These are phyloP conservation scores for Aspergillus indologenus DNA, from an alignment of 495 filamentous ascomycete genomes.

Conservation along the genomic window DNA sequence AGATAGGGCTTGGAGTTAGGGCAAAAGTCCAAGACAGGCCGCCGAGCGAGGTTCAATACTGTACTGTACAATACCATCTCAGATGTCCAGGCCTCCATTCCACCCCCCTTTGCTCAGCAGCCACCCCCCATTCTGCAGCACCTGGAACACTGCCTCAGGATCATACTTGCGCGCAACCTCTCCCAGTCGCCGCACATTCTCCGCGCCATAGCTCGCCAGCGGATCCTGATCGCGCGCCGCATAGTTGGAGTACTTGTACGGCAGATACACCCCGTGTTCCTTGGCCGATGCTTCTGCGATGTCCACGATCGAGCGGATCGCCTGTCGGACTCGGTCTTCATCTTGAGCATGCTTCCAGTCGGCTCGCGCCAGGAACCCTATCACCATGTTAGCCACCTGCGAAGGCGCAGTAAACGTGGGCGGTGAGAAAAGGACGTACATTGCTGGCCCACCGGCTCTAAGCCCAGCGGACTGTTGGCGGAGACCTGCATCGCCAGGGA, in stretches of 20 bases:
- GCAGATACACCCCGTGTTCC: constrained; percentile 36
- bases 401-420: no score
- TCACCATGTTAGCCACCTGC: not conserved
- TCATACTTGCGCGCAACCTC: constrained; percentile 10
- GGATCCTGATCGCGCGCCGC: constrained; percentile 6
- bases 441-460: constrained; percentile 8
- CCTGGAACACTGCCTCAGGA: constrained; percentile 5
- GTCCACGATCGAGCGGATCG: constrained; percentile 21
- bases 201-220: constrained; percentile 5
- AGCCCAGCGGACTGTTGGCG: not conserved
- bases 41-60: no score
- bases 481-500: constrained; percentile 8
- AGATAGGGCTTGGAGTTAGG: no score
- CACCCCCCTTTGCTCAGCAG: not conserved
- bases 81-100: no score
- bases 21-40: not conserved
- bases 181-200: constrained; percentile 1
- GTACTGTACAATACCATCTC: no score
- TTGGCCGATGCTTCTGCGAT: constrained; percentile 33
- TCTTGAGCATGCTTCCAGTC: constrained; percentile 31
- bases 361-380: constrained; percentile 6
- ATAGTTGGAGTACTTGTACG: constrained; percentile 49
- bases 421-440: no score
- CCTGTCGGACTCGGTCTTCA: constrained; percentile 25
- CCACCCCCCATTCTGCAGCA: constrained; percentile 10